Evolutionary conservation across 768 basidiomycete species (phyloP).

Genomic region (Jaapia argillacea): DNA sequence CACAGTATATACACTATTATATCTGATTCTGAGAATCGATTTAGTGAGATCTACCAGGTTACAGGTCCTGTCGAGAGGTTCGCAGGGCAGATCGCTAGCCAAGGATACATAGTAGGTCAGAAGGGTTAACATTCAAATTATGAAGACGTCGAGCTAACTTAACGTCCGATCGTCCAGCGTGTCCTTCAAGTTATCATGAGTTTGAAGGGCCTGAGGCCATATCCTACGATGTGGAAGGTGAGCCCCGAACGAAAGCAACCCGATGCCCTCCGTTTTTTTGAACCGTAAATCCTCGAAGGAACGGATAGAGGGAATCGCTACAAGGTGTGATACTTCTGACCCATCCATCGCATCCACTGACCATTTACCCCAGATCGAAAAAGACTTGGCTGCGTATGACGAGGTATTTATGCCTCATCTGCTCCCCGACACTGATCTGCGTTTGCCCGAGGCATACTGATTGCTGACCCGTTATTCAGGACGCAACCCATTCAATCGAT

Average conservation of each 20-base stretch:
- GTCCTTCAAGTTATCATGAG: slow-evolving; percentile 85
- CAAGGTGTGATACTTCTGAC: no score
- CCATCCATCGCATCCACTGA: slow-evolving; percentile 4
- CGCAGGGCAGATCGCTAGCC: slow-evolving; percentile 79
- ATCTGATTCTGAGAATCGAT: neutral
- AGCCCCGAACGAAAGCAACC: neutral
- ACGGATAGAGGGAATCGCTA: slow-evolving; percentile 89
- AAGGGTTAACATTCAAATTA: slow-evolving; percentile 1
- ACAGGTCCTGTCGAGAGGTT: slow-evolving; percentile 96
- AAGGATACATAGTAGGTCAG: slow-evolving; percentile 76
- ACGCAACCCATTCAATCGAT: slow-evolving; percentile 70
- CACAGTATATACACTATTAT: neutral
- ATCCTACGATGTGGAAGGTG: slow-evolving; percentile 81
- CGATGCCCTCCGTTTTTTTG: neutral
- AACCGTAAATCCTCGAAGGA: slow-evolving; percentile 26
- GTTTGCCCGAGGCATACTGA: neutral
- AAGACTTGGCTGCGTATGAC: slow-evolving; percentile 79
- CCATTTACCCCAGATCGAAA: slow-evolving; percentile 60
- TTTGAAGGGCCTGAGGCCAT: slow-evolving; percentile 85
- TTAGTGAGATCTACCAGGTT: slow-evolving; percentile 90
- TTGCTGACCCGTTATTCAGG: slow-evolving; percentile 38
- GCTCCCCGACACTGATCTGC: no score
- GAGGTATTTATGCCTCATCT: slow-evolving; percentile 45
- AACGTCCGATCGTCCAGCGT: slow-evolving; percentile 34
- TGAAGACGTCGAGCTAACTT: neutral